These are phyloP conservation scores for Phyllosticta citribraziliensis DNA, from an alignment of 2,329 filamentous ascomycete genomes.

Conservation along the genomic window DNA sequence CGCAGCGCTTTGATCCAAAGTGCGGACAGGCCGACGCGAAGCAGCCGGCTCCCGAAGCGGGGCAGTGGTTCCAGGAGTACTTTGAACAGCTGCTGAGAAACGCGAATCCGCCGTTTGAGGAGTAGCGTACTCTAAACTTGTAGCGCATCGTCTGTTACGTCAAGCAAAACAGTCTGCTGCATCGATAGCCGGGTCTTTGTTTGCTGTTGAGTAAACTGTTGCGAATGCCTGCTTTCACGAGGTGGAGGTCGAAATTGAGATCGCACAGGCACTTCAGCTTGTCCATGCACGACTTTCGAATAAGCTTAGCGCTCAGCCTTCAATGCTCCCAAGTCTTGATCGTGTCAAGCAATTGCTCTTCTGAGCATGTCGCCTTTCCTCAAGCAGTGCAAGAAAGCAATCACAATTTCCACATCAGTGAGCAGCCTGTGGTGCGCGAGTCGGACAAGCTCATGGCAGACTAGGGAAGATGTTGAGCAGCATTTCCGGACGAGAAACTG, in stretches of 20 bases:
- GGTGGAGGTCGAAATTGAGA: not conserved
- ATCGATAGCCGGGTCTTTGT: not conserved
- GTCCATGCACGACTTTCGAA: not conserved
- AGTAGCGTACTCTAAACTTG: not conserved
- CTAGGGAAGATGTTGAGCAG: not conserved
- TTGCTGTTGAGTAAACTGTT: not conserved
- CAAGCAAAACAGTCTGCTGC: not conserved
- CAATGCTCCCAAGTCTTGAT: not conserved
- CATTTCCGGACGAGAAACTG: not conserved
- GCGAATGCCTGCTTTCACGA: not conserved
- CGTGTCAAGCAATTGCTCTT: not conserved
- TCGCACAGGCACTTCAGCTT: not conserved
- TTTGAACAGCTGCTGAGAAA: constrained; percentile 27
- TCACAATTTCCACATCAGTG: not conserved
- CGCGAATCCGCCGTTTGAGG: constrained; percentile 19
- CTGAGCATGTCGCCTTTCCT: not conserved
- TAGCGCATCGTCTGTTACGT: not conserved
- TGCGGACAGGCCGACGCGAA: constrained; percentile 47
- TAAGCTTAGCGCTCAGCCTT: not conserved
- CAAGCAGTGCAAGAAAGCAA: not conserved
- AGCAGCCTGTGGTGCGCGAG: not conserved
- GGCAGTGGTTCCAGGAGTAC: constrained; percentile 52
- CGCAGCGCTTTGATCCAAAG: constrained; percentile 44
- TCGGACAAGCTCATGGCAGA: not conserved
- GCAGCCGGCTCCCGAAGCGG: constrained; percentile 59